Evolutionary conservation across 352 stramenopile genomes (phyloP).

Genomic region (Pythium apleroticum): DNA sequence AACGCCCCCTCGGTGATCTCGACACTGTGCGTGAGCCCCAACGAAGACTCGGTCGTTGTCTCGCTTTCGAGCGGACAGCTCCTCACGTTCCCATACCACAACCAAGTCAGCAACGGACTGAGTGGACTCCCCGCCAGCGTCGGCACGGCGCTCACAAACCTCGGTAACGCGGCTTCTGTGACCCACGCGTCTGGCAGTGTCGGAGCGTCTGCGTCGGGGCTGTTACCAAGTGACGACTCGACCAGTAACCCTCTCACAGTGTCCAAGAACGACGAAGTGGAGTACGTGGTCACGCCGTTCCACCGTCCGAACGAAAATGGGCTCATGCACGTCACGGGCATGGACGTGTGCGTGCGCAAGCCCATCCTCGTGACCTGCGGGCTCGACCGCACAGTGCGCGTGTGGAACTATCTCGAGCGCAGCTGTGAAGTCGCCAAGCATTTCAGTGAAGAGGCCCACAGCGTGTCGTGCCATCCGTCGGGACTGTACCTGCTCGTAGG

Average conservation of each 20-base stretch:
- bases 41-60: slow-evolving; percentile 71
- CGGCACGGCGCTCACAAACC: slow-evolving; percentile 20
- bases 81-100: slow-evolving; percentile 73
- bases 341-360: slow-evolving; percentile 93
- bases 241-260: slow-evolving; percentile 21
- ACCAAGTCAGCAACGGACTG: slow-evolving; percentile 26
- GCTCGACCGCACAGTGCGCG: slow-evolving; percentile 84
- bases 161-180: slow-evolving; percentile 17
- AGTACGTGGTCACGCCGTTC: slow-evolving; percentile 70
- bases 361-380: slow-evolving; percentile 89
- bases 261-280: slow-evolving; percentile 64
- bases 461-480: slow-evolving; percentile 88
- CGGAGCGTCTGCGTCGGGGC: not conserved
- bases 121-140: slow-evolving; percentile 17
- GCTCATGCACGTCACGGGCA: slow-evolving; percentile 69
- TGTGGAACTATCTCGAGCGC: slow-evolving; percentile 94
- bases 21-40: slow-evolving; percentile 69
- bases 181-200: slow-evolving; percentile 14
- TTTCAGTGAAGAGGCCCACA: slow-evolving; percentile 90
- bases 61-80: slow-evolving; percentile 66
- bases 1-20: slow-evolving; percentile 37
- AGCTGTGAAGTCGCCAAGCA: slow-evolving; percentile 83
- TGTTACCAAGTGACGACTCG: not conserved
- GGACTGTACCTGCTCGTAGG: slow-evolving; percentile 89
- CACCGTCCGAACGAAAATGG: slow-evolving; percentile 64